Base-by-base conservation (phyloP, 306 rosid species). In the Quercus suber region DNA sequence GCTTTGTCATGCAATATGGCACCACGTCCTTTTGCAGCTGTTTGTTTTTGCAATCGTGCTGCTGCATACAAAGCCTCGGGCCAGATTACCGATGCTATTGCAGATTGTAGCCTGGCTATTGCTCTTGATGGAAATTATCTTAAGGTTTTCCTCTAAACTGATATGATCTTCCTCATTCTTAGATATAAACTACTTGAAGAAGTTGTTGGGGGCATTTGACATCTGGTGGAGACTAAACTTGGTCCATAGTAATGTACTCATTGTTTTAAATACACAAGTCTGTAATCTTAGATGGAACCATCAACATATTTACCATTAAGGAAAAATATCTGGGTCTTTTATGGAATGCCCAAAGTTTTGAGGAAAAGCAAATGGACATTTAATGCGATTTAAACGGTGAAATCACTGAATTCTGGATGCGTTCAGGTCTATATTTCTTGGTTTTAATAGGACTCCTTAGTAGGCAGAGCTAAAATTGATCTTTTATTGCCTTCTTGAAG, bases 31-130 rank as follows among this genome's bases (percentile, higher is more conserved):
- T 93, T 95, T 77, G 81, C 97, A 67, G 96, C 98, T 71, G 92
- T 95, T 81, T 93, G 98, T 82, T 93, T 91, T 63, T 95, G 97
- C 88, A 95, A 93, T 86, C 99, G 99, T 45, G 99, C 99, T 35
- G 97, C 99, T 41, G 97, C 99, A 69, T 87, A 90, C 84, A 95
- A 91, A 90, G 98, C 91, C 25, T 78, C 88, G 79, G 98, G 97
- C 73, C 99, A 95, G 85, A 89, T 93, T 64, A 88, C 88, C 6
- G 97, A 95, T 83, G 99, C 97, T 69, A 89, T 93, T 81, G 94
- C 99, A 12, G 99, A 95, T 87, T 95, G 98, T 87, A 88, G 93
- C 87, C 88, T 91, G 67, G 93, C 99, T 79, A 93, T 95, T 81
- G 99, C 99, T 75, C 98, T 95, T 80, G 99, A 95, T 80, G 88